These are phyloP conservation scores for Scedosporium aurantiacum DNA, from an alignment of 2,329 filamentous ascomycete genomes.

Conservation along the genomic window DNA sequence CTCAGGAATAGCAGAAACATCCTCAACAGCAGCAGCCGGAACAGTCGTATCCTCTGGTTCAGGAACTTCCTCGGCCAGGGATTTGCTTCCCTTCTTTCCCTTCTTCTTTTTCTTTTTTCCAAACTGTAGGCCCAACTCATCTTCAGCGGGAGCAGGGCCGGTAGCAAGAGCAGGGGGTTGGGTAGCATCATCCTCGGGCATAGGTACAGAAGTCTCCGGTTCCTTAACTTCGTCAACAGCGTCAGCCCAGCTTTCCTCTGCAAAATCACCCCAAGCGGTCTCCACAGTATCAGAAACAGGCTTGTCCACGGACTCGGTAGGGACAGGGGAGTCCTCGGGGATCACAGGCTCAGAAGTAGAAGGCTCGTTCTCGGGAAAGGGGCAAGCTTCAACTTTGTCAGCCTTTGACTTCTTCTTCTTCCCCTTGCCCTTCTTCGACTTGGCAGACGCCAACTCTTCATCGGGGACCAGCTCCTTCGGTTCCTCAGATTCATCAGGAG, in stretches of 20 bases:
- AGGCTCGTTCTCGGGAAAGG: conserved; percentile 2
- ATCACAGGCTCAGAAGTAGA: not conserved
- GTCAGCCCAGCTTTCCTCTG: not conserved
- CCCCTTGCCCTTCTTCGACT: conserved; percentile 20
- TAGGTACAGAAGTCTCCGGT: not conserved
- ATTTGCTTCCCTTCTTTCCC: conserved; percentile 1
- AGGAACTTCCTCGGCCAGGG: not conserved
- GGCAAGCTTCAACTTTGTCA: conserved; percentile 7
- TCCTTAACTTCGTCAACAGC: conserved; percentile 1
- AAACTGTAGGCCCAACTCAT: not conserved
- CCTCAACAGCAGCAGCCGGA: not conserved
- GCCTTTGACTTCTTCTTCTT: conserved; percentile 35
- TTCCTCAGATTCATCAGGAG: conserved; percentile 7
- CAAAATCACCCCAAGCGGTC: not conserved
- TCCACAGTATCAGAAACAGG: not conserved
- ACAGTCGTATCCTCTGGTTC: not conserved
- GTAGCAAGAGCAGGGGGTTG: not conserved
- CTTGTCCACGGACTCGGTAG: not conserved
- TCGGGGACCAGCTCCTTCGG: conserved; percentile 4
- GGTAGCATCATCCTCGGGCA: not conserved
- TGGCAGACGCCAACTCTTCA: conserved; percentile 8
- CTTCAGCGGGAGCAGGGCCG: conserved; percentile 1
- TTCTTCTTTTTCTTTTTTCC: conserved; percentile 7
- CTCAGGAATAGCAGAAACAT: not conserved
- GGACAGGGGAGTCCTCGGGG: not conserved